Evolutionary conservation across 148 eudicot species (phyloP), one percentile per base, ranked within the genome.

Genomic region (Camellia lanceoleosa): DNA sequence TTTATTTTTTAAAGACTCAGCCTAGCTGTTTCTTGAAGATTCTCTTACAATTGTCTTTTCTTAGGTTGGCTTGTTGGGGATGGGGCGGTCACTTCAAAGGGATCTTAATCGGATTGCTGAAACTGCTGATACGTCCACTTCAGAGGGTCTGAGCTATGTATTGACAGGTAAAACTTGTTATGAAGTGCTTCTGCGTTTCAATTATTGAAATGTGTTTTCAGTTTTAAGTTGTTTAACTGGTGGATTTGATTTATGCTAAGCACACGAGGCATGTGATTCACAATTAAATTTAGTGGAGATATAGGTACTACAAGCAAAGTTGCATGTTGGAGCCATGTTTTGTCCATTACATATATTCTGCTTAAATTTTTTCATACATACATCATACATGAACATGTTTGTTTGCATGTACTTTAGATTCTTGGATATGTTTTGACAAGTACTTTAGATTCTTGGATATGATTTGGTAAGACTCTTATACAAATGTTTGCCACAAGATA

Each of bases 71-170:
- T 84, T 95, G 80, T 83, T 95, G 90, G 98, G 98, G 55, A 83
- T 87, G 90, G 98, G 89, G 23, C 83, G 95, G 61, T 89, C 97
- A 18, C 97, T 95, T 82, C 98, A 95, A 81, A 83, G 71, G 81
- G 97, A 93, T 86, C 97, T 95, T 44, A 91, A 93, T 84, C 89
- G 91, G 73, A 93, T 95, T 85, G 97, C 96, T 75, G 91, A 87
- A 83, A 78, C 77, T 82, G 98, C 98, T 70, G 94, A 95, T 87
- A 95, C 97, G 63, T 93, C 97, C 72, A 87, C 88, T 18, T 83
- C 93, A 14, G 89, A 90, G 86, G 98, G 97, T 79, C 80, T 93
- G 80, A 88, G 87, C 86, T 95, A 87, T 77, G 87, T 95, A 46
- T 85, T 95, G 86, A 90, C 95, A 59, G 98, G 98, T 95, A 83